Base-by-base conservation (phyloP, 768 basidiomycete species). In the Pleurotus cornucopiae region DNA sequence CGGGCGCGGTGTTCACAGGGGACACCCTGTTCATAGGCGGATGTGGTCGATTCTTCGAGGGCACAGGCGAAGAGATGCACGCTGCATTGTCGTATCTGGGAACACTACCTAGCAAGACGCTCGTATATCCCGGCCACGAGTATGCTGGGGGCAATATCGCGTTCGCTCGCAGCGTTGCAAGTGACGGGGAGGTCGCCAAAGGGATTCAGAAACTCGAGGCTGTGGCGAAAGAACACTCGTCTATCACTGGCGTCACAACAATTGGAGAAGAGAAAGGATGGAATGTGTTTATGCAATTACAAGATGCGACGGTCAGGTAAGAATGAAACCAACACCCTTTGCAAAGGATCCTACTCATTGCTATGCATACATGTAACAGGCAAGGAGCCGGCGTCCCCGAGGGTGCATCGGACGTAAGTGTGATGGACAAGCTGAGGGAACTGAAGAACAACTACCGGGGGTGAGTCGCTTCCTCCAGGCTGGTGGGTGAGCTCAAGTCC, bases 1-100 rank as follows among this genome's bases (percentile, higher is more conserved):
- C 88, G 0, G 88, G 88, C 16, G 88, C 78, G 13, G 91, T 98
- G 38, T 96, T 98, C 71, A 97, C 96, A 0, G 96, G 96, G 13
- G 94, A 97, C 66, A 97, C 94, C 1, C 83, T 97, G 54, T 96
- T 97, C 75, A 76, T 81, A 68, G 88, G 77, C 23, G 93, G 94
- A 6, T 95, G 91, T 66, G 96, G 96, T 23, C 84, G 93, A 21
- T 98, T 98, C 83, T 97, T 97, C 66, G 95, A 98, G 67, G 91
- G 92, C 46, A 82, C 79, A 2, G 86, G 80, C 13, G 72, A 76
- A 12, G 80, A 93, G 71, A 98, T 98, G 96, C 77, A 89, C 62
- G 70, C 75, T 0, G 87, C 95, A 2, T 90, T 76, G 68, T 74
- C 59, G 58, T 84, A 89, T 65, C 78, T 98, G 55, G 85, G 76